Evolutionary conservation across 2,329 filamentous ascomycete species (phyloP).

Genomic region (Calonectria pseudoreteaudii): DNA sequence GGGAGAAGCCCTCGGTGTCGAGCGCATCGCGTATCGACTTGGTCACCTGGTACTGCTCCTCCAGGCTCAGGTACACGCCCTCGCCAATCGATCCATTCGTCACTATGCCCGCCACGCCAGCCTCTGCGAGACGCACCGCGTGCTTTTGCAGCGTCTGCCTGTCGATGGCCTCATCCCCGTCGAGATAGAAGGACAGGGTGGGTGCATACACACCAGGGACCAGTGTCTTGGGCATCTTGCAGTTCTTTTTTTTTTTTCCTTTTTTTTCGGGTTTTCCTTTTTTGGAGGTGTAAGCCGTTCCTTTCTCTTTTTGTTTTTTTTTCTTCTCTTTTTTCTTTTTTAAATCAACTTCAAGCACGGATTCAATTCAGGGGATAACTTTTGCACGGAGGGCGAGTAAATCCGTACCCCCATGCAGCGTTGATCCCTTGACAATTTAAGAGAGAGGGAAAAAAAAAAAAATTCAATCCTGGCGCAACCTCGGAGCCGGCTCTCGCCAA

Average conservation of each 20-base stretch:
- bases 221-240: slow-evolving; percentile 54
- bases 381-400: not conserved
- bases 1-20: slow-evolving; percentile 79
- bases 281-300: not conserved
- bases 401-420: not conserved
- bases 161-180: slow-evolving; percentile 72
- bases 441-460: not conserved
- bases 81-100: slow-evolving; percentile 93
- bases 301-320: not conserved
- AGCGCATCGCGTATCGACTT: slow-evolving; percentile 84
- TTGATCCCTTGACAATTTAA: not conserved
- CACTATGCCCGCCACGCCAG: slow-evolving; percentile 83
- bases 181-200: slow-evolving; percentile 76
- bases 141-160: slow-evolving; percentile 80
- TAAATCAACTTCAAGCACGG: not conserved
- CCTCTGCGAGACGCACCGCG: slow-evolving; percentile 80
- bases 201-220: slow-evolving; percentile 74
- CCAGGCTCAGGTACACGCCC: slow-evolving; percentile 83
- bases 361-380: slow-evolving; percentile 2
- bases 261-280: not conserved
- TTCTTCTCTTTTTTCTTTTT: not conserved
- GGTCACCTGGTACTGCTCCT: slow-evolving; percentile 82
- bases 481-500: not conserved
- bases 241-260: not conserved
- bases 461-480: not conserved